Percentiles rank a stretch among this genome's conserved stretches.
Conservation (phyloP, 352 stramenopile genomes). For the Plasmopara viticola region DNA sequence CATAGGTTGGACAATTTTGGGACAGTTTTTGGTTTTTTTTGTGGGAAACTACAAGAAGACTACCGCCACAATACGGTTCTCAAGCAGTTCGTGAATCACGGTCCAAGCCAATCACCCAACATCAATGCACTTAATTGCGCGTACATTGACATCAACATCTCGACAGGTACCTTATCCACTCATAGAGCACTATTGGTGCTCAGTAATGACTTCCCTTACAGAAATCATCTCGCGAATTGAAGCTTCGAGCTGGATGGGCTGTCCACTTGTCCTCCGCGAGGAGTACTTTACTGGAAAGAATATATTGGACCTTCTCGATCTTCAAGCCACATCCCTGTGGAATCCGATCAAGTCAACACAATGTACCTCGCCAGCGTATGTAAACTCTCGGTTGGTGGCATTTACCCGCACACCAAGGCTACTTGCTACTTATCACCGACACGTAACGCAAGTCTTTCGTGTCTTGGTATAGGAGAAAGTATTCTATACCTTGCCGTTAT, state of each 20-base stretch:
- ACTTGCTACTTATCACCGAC: too few species aligned
- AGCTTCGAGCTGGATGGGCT: background rate
- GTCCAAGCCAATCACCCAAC: background rate
- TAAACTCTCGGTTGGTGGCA: too few species aligned
- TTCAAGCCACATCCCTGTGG: background rate
- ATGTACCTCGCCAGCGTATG: too few species aligned
- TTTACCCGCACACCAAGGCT: too few species aligned
- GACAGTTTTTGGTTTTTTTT: too few species aligned
- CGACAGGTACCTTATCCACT: background rate
- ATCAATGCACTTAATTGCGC: background rate
- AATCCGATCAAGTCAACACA: too few species aligned
- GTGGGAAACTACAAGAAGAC: too few species aligned
- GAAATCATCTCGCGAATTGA: background rate
- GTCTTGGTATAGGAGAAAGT: too few species aligned
- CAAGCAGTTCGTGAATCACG: background rate
- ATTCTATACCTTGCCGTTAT: too few species aligned
- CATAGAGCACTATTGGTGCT: background rate
- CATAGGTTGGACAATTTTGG: too few species aligned
- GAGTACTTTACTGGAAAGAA: background rate
- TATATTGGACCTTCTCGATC: background rate
- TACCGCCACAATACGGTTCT: background rate
- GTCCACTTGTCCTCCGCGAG: background rate
- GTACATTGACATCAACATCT: background rate
- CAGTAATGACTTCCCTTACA: background rate
- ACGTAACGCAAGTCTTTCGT: too few species aligned